Evolutionary conservation across 768 basidiomycete species (phyloP).

Genomic region (Tulasnella sp.): DNA sequence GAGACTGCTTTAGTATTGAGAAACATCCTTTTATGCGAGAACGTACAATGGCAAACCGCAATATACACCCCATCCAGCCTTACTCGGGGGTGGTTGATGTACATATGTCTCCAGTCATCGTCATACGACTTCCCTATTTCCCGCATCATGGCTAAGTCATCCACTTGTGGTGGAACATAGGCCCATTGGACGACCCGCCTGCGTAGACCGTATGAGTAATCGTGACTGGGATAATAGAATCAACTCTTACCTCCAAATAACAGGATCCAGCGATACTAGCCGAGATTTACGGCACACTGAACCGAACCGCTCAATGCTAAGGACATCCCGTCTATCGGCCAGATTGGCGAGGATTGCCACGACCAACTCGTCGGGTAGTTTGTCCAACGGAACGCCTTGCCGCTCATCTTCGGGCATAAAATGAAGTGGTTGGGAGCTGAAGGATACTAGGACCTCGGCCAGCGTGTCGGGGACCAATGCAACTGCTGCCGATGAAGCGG

Average conservation of each 20-base stretch:
- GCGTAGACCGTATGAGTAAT: not conserved
- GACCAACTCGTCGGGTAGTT: slow-evolving; percentile 73
- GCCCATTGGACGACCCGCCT: slow-evolving; percentile 62
- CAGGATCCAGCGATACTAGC: slow-evolving; percentile 60
- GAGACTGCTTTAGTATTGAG: not conserved
- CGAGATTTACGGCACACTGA: slow-evolving; percentile 68
- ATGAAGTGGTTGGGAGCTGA: slow-evolving; percentile 28
- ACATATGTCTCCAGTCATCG: slow-evolving; percentile 68
- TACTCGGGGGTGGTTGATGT: slow-evolving; percentile 78
- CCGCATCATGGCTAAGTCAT: slow-evolving; percentile 47
- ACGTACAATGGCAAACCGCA: slow-evolving; percentile 72
- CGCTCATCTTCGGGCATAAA: slow-evolving; percentile 72
- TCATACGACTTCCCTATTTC: slow-evolving; percentile 50
- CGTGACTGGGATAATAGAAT: not conserved
- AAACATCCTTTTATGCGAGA: not conserved
- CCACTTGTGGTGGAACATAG: slow-evolving; percentile 74
- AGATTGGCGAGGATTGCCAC: slow-evolving; percentile 61
- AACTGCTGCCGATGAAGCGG: not conserved
- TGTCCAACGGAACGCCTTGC: slow-evolving; percentile 50
- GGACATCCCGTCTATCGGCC: slow-evolving; percentile 42
- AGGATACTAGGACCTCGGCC: not conserved
- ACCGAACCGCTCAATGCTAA: slow-evolving; percentile 73
- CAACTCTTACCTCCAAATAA: slow-evolving; percentile 63
- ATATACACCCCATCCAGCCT: slow-evolving; percentile 89
- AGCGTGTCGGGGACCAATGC: slow-evolving; percentile 4